Percentiles rank a stretch among this genome's conserved stretches.
Conservation (phyloP, 2,329 filamentous ascomycete genomes). For the Aspergillus caelatus region DNA sequence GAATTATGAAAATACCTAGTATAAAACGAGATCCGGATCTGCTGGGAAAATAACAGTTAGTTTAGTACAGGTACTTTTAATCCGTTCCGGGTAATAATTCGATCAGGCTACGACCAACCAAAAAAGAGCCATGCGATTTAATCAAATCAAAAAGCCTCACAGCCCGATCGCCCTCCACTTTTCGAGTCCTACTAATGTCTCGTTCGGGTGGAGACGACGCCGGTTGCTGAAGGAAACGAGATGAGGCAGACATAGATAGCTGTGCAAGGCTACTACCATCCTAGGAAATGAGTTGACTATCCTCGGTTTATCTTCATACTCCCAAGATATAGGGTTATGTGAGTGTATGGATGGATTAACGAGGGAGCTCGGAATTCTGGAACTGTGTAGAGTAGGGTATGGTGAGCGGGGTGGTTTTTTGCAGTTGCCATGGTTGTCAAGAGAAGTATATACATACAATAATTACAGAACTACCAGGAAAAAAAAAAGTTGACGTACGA, state of each 20-base stretch:
- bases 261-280: neutral
- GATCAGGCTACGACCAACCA: neutral
- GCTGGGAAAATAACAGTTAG: constrained; percentile 6
- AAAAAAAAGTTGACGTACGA: neutral
- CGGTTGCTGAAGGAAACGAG: constrained; percentile 1
- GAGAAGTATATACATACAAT: neutral
- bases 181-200: constrained; percentile 8
- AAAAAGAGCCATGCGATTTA: constrained; percentile 6
- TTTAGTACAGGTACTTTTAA: constrained; percentile 15
- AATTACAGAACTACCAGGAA: neutral
- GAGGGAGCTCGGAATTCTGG: neutral
- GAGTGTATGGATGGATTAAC: neutral
- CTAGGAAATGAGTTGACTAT: neutral
- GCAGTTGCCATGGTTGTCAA: neutral
- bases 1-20: constrained; percentile 3
- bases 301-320: neutral
- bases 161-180: constrained; percentile 16
- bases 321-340: neutral
- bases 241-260: neutral
- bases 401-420: neutral
- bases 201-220: neutral
- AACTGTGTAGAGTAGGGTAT: neutral
- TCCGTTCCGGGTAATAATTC: constrained; percentile 12
- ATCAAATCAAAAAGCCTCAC: constrained; percentile 15
- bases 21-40: constrained; percentile 9